These are phyloP conservation scores for Novymonas esmeraldas DNA, from an alignment of 208 protist species.

Conservation along the genomic window DNA sequence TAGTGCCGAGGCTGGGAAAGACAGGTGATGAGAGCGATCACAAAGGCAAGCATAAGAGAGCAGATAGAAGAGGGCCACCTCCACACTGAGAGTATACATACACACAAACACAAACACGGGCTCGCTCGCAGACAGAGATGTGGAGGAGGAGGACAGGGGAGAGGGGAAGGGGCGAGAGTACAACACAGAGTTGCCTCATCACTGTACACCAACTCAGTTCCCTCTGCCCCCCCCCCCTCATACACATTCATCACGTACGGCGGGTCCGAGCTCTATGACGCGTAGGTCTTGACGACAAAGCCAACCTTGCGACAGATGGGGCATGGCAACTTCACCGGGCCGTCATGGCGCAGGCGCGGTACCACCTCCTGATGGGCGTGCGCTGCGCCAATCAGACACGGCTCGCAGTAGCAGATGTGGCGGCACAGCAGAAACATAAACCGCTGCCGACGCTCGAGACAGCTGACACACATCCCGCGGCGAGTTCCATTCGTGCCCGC, in stretches of 20 bases:
- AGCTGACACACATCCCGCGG: slow-evolving; percentile 18
- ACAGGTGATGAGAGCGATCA: no score
- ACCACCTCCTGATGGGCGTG: slow-evolving; percentile 2
- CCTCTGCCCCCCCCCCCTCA: no score
- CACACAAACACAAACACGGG: not conserved
- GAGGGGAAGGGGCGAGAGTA: not conserved
- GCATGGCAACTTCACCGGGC: slow-evolving; percentile 21
- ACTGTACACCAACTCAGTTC: not conserved
- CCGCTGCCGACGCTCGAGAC: slow-evolving; percentile 2
- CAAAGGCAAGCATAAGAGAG: no score
- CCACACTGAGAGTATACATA: not conserved
- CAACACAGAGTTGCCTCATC: not conserved
- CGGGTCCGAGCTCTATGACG: slow-evolving; percentile 14
- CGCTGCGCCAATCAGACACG: slow-evolving; percentile 18
- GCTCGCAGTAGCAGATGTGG: slow-evolving; percentile 36
- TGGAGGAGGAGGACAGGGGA: no score
- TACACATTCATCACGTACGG: no score
- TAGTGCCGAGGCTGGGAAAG: no score
- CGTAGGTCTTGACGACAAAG: slow-evolving; percentile 17
- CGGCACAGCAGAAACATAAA: slow-evolving; percentile 32
- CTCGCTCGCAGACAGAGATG: no score
- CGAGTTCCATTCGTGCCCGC: no score
- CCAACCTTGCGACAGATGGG: slow-evolving; percentile 25
- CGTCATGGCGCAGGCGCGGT: not conserved
- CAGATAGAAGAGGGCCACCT: no score